Evolutionary conservation across 2,329 filamentous ascomycete species (phyloP).

Genomic region (Beauveria scarabaeidicola): DNA sequence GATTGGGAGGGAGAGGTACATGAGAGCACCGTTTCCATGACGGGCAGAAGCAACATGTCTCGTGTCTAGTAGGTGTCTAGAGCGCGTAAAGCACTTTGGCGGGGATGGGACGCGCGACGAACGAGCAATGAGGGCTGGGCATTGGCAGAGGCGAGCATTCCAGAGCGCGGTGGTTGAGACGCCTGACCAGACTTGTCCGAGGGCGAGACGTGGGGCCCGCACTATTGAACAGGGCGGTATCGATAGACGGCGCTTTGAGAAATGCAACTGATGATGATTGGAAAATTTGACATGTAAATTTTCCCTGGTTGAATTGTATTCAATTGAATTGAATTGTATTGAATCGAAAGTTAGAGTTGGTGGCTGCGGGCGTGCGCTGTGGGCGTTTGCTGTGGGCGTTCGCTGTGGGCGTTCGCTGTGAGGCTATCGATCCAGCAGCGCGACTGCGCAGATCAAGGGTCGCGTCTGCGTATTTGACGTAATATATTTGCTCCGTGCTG

Average conservation of each 20-base stretch:
- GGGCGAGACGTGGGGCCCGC: slow-evolving; percentile 18
- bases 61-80: slow-evolving; percentile 13
- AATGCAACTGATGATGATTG: slow-evolving; percentile 2
- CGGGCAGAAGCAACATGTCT: slow-evolving; percentile 25
- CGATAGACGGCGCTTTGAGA: not conserved
- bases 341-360: not conserved
- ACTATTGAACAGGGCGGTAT: slow-evolving; percentile 9
- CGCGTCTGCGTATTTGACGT: not conserved
- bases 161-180: slow-evolving; percentile 15
- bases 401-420: not conserved
- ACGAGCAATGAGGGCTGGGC: slow-evolving; percentile 9
- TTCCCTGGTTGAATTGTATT: not conserved
- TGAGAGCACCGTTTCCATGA: slow-evolving; percentile 19
- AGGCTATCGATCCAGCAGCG: not conserved
- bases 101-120: not conserved
- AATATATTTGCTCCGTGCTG: not conserved
- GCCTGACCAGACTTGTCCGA: slow-evolving; percentile 8
- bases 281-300: not conserved
- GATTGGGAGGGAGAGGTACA: not conserved
- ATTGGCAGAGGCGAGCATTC: slow-evolving; percentile 18
- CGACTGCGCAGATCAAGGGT: not conserved
- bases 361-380: not conserved
- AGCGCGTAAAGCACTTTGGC: slow-evolving; percentile 7
- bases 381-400: not conserved
- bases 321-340: not conserved